These are phyloP conservation scores for Fusarium tuaranense DNA, from an alignment of 2,329 filamentous ascomycete genomes.

Conservation along the genomic window DNA sequence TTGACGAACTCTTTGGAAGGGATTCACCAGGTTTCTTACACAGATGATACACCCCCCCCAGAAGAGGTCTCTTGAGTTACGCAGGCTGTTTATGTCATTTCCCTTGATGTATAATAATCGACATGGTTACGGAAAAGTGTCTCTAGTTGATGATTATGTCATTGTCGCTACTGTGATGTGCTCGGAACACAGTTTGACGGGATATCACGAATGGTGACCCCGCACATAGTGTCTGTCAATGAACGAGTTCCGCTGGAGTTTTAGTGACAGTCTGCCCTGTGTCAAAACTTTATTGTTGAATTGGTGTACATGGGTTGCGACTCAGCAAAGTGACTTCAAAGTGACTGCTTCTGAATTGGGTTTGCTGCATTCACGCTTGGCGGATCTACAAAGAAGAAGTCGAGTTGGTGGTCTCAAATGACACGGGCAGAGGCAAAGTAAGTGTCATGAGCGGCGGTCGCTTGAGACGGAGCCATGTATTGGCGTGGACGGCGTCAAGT, in stretches of 20 bases:
- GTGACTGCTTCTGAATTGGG: too few species aligned
- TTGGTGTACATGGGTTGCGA: neutral
- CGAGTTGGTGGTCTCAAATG: neutral
- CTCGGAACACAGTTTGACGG: neutral
- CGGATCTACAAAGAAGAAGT: neutral
- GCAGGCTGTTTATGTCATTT: neutral
- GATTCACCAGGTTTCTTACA: too few species aligned
- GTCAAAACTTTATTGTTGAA: neutral
- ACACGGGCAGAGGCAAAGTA: neutral
- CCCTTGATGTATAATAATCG: neutral
- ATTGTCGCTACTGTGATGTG: neutral
- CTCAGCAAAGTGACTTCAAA: too few species aligned
- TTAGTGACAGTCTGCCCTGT: neutral
- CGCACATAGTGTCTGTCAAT: neutral
- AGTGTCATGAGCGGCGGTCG: neutral
- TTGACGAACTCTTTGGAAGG: too few species aligned
- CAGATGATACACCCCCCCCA: too few species aligned
- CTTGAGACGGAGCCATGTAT: neutral
- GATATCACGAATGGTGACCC: neutral
- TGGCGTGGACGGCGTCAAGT: neutral
- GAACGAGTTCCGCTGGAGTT: neutral
- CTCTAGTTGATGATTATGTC: neutral
- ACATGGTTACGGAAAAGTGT: neutral
- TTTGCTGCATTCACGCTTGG: neutral
- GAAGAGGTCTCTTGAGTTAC: neutral